Conservation (phyloP, 1,139 yeast species). For the Wickerhamomyces sp. region DNA sequence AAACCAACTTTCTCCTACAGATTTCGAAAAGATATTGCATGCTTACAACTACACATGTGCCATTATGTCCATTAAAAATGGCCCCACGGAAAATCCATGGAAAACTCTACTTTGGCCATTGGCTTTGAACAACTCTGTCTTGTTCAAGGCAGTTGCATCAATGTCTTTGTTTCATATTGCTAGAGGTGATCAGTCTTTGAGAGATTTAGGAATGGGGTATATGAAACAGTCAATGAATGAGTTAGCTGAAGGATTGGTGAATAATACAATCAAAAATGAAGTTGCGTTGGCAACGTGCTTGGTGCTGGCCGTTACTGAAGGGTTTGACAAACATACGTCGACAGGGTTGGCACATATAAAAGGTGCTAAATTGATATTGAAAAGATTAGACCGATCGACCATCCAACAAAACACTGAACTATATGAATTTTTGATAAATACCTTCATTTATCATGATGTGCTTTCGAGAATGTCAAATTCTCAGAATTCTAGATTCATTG, state of each 20-base stretch:
- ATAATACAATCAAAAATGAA: conserved; percentile 50
- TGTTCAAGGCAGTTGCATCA: conserved; percentile 59
- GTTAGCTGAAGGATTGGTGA: conserved; percentile 52
- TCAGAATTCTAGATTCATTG: conserved; percentile 31
- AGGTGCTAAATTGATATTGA: conserved; percentile 63
- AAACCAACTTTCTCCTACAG: conserved; percentile 6
- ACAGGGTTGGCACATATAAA: conserved; percentile 65
- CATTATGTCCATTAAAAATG: conserved; percentile 60
- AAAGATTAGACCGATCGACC: conserved; percentile 26
- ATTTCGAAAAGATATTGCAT: conserved; percentile 27
- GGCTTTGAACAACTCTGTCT: conserved; percentile 47
- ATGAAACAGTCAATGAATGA: conserved; percentile 59
- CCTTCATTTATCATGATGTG: conserved; percentile 65
- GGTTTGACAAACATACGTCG: conserved; percentile 64
- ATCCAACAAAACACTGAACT: conserved; percentile 16
- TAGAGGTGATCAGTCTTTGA: conserved; percentile 37
- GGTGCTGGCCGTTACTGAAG: conserved; percentile 58
- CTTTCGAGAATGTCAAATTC: conserved; percentile 60
- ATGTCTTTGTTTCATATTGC: conserved; percentile 65
- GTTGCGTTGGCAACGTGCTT: conserved; percentile 63
- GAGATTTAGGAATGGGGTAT: conserved; percentile 49
- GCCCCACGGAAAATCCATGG: conserved; percentile 67
- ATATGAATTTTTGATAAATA: conserved; percentile 45
- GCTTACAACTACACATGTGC: conserved; percentile 51
- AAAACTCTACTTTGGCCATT: conserved; percentile 52